Base-by-base conservation (phyloP, 805 yeast genomes). In the Candida tibetensis region DNA sequence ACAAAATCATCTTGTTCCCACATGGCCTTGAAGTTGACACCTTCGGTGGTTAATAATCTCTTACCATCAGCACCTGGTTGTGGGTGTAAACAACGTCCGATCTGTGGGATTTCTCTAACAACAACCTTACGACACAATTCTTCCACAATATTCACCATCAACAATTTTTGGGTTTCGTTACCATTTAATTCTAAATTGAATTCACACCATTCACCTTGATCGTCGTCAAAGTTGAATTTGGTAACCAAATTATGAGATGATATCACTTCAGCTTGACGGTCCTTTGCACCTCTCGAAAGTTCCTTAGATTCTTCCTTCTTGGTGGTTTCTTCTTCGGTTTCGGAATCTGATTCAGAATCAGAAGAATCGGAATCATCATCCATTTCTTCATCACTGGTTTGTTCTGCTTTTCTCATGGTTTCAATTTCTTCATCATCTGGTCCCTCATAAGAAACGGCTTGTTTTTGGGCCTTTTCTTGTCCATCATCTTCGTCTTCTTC, bases 61-160 rank as follows among this genome's bases (percentile, higher is more conserved):
- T 77, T 79, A 33, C 85, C 87, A 52, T 78, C 85, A 12, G 57
- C 42, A 25, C 60, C 70, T 22, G 83, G 76, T 38, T 66, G 66
- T 35, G 96, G 95, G 49, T 83, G 87, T 47, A 91, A 70, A 75
- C 98, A 90, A 64, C 99, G 83, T 19, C 96, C 97, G 56, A 93
- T 91, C 39, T 75, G 72, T 39, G 93, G 84, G 48, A 90, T 82
- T 66, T 95, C 96, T 54, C 97, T 83, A 14, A 93, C 96, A 46
- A 93, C 96, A 38, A 88, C 85, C 48, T 76, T 76, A 52, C 88
- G 84, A 62, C 97, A 90, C 40, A 91, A 79, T 39, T 84, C 90
- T 68, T 95, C 99, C 41, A 93, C 81, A 56, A 93, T 82, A 69
- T 93, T 93, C 39, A 93, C 96, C 99, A 93, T 91, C 72, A 93